Evolutionary conservation across 2,329 filamentous ascomycete species (phyloP).

Genomic region (Penicillium sp.): DNA sequence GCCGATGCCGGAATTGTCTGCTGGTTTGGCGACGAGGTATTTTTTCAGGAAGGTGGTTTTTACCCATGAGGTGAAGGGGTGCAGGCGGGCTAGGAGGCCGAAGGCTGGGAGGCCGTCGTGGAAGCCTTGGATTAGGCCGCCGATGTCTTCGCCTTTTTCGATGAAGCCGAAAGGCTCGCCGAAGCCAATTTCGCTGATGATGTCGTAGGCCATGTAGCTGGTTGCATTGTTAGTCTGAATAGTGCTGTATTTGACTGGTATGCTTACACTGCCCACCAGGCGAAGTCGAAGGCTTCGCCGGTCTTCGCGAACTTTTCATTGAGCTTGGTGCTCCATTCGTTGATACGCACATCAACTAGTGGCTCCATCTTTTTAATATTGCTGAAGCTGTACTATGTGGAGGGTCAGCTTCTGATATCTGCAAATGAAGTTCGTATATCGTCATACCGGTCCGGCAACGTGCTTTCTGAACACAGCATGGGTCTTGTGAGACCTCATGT

Average conservation of each 20-base stretch:
- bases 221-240: not conserved
- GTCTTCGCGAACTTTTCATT: conserved; percentile 46
- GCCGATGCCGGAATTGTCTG: conserved; percentile 55
- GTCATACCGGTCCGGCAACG: conserved; percentile 47
- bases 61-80: conserved; percentile 55
- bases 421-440: not conserved
- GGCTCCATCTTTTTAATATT: conserved; percentile 61
- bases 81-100: conserved; percentile 52
- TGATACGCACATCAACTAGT: conserved; percentile 52
- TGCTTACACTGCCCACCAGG: conserved; percentile 52
- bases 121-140: conserved; percentile 54
- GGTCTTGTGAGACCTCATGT: conserved; percentile 53
- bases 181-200: conserved; percentile 57
- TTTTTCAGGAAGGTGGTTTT: conserved; percentile 54
- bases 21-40: conserved; percentile 53
- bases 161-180: conserved; percentile 57
- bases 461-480: conserved; percentile 56
- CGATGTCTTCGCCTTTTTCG: conserved; percentile 51
- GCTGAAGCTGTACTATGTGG: conserved; percentile 49
- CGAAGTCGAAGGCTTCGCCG: conserved; percentile 52
- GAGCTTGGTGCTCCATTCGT: conserved; percentile 52
- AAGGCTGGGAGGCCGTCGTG: conserved; percentile 53
- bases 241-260: not conserved
- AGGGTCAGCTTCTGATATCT: conserved; percentile 1
- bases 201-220: conserved; percentile 56